Conservation (phyloP, 2,329 filamentous ascomycete species). For the Exutisphaerella laricina region DNA sequence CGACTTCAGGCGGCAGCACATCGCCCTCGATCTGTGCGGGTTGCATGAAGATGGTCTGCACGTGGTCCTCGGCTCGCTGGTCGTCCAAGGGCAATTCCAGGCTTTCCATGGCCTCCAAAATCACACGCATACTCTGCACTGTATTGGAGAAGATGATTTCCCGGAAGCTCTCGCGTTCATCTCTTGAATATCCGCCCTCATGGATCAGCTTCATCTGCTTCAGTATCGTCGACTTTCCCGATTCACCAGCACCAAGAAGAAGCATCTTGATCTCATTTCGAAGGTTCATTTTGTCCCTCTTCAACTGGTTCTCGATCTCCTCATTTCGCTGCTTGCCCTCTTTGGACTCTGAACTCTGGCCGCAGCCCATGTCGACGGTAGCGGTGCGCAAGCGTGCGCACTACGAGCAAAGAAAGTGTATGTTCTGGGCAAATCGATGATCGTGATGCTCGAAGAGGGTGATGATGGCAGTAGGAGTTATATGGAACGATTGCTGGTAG, state of each 20-base stretch:
- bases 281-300: conserved; percentile 97
- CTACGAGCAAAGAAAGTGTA: too few species aligned
- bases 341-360: conserved; percentile 99
- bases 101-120: conserved; percentile 64
- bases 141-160: conserved; percentile 70
- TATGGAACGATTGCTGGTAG: neutral
- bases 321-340: conserved; percentile 99
- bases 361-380: conserved; percentile 87
- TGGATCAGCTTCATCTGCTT: conserved; percentile 99
- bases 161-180: conserved; percentile 66
- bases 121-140: conserved; percentile 65
- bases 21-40: conserved; percentile 95
- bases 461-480: neutral
- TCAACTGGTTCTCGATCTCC: conserved; percentile 99
- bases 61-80: conserved; percentile 90
- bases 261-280: conserved; percentile 99
- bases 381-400: conserved; percentile 14
- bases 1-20: conserved; percentile 87
- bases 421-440: neutral
- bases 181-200: conserved; percentile 96
- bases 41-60: conserved; percentile 98
- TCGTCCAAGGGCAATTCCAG: conserved; percentile 79
- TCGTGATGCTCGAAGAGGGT: neutral
- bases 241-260: conserved; percentile 96
- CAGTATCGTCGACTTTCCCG: conserved; percentile 87